Base-by-base conservation (phyloP, 202 grass and related monocot genomes). In the Schoenoplectus tabernaemontani region DNA sequence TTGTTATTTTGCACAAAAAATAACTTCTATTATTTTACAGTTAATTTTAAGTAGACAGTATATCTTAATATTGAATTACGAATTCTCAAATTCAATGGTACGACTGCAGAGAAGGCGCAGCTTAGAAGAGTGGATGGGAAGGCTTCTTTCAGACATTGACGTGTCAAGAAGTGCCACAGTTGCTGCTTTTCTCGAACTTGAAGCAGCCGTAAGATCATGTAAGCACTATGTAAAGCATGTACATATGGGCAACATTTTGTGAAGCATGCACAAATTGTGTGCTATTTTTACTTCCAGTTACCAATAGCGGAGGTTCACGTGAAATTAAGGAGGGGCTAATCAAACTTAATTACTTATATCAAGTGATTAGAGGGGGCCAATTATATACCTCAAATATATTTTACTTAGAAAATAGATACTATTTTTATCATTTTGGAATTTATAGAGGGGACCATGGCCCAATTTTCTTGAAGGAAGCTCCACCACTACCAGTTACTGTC, bases 241-340 rank as follows among this genome's bases (percentile, higher is more conserved):
- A 1, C 42, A 44, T 44, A 9, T 4, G 42, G 42, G 42, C 42
- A 44, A 44, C 42, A 44, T 12, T 62, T 62, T 16, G 42, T 9
- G 42, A 44, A 7, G 9, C 42, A 4, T 9, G 42, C 38, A 8
- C 12, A 13, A 20, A 68, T 68, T 68, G n/a, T 9, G 37, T 68
- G 39, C 41, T 65, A 47, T n/a, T 34, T 72, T 44, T 75, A 15
- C 70, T 53, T 75, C n/a, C n/a, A n/a, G n/a, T n/a, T n/a, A n/a
- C n/a, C n/a, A n/a, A n/a, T n/a, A n/a, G n/a, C n/a, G n/a, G n/a
- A n/a, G n/a, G n/a, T n/a, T n/a, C n/a, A n/a, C n/a, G n/a, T n/a
- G n/a, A n/a, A n/a, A n/a, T n/a, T n/a, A n/a, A n/a, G n/a, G n/a
- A n/a, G n/a, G n/a, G n/a, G n/a, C n/a, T n/a, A n/a, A n/a, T n/a